A percentile compares a stretch with the other conserved stretches of the same genome.
Evolutionary conservation across 2,329 filamentous ascomycete species (phyloP).

Genomic region (Apiospora phragmitis): DNA sequence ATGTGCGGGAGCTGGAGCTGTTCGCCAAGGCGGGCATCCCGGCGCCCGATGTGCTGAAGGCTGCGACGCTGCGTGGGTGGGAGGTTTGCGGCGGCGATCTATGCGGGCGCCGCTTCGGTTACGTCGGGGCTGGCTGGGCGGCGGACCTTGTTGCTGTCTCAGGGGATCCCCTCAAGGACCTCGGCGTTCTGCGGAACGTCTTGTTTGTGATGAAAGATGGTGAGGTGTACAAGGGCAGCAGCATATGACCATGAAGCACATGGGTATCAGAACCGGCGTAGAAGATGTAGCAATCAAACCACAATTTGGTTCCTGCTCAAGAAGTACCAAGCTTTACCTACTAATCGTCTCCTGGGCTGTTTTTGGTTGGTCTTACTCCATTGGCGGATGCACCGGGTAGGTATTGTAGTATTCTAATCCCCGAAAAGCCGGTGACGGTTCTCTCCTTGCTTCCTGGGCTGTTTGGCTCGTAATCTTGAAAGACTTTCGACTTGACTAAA

Average conservation of each 20-base stretch:
- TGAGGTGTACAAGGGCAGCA: conserved; percentile 43
- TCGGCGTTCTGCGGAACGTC: conserved; percentile 44
- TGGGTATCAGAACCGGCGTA: not conserved
- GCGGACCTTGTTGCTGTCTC: conserved; percentile 54
- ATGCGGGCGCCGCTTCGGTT: conserved; percentile 53
- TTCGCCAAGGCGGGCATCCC: conserved; percentile 52
- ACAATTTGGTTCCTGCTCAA: too few relatives aligned
- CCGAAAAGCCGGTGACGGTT: not conserved
- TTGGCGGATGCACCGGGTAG: too few relatives aligned
- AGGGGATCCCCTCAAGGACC: conserved; percentile 42
- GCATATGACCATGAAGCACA: not conserved
- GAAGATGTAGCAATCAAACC: too few relatives aligned
- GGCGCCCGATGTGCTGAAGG: conserved; percentile 48
- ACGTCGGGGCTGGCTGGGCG: conserved; percentile 46
- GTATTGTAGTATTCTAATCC: not conserved
- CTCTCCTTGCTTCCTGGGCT: not conserved
- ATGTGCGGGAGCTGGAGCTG: conserved; percentile 54
- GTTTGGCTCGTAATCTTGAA: not conserved
- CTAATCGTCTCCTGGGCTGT: too few relatives aligned
- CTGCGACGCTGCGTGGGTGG: conserved; percentile 54
- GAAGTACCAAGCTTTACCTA: too few relatives aligned
- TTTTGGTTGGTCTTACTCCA: too few relatives aligned
- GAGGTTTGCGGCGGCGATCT: conserved; percentile 53
- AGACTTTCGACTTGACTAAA: too few relatives aligned
- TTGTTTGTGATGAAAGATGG: conserved; percentile 60